Conservation (phyloP, 441 rosid species). For the Omphalea diandra region DNA sequence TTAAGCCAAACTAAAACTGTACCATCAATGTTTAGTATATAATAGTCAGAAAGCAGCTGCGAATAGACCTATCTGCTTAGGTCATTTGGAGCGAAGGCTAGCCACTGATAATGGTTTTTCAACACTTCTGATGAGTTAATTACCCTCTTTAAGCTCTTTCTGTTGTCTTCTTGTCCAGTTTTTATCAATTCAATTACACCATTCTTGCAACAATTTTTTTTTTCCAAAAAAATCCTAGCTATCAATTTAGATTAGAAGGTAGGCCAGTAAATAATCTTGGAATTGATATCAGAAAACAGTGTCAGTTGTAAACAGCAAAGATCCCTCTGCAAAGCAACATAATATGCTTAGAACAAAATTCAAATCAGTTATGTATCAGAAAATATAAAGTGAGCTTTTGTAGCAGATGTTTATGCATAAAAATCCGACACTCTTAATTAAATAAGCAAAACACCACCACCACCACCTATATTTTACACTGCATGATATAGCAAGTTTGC, state of each 20-base stretch:
- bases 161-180: no score
- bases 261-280: not conserved
- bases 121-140: not conserved
- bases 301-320: not conserved
- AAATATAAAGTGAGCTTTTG: slow-evolving; percentile 5
- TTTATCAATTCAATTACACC: no score
- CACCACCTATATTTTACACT: slow-evolving; percentile 39
- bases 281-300: not conserved
- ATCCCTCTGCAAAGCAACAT: no score
- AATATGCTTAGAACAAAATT: not conserved
- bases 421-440: slow-evolving; percentile 25
- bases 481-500: slow-evolving; percentile 24
- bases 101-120: no score
- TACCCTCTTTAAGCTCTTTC: not conserved
- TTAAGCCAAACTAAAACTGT: not conserved
- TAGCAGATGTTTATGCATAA: slow-evolving; percentile 23
- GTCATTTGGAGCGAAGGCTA: not conserved
- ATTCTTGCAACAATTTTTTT: no score
- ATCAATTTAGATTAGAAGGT: not conserved
- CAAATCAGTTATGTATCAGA: not conserved
- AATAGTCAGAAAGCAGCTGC: not conserved
- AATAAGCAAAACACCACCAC: slow-evolving; percentile 27
- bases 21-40: not conserved
- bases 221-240: no score
- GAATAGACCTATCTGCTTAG: not conserved